Percentiles rank a stretch among this genome's conserved stretches.
phyloP scores from a whole-genome alignment of 805 yeast species.

The Yamadazyma nakazawae region DNA sequence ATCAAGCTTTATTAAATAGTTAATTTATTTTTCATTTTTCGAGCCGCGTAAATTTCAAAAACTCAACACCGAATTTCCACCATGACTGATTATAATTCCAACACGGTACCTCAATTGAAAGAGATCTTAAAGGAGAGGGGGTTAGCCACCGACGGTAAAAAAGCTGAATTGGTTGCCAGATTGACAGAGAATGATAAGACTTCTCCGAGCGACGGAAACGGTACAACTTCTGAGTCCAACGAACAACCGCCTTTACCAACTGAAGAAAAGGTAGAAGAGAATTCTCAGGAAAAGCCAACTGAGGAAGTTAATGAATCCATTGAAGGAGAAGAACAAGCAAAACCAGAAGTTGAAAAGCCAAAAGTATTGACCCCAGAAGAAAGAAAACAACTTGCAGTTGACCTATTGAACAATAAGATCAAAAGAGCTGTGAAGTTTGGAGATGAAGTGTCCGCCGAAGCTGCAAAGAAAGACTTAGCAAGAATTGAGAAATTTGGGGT shows the following conservation, averaged over 20 bases:
- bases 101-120: conserved; percentile 81
- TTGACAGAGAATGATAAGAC: conserved; percentile 53
- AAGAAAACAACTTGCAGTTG: conserved; percentile 64
- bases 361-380: conserved; percentile 60
- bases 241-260: conserved; percentile 11
- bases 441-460: conserved; percentile 51
- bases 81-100: conserved; percentile 57
- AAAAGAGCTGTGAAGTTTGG: conserved; percentile 79
- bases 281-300: conserved; percentile 10
- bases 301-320: conserved; percentile 14
- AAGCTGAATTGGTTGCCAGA: conserved; percentile 70
- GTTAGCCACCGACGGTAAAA: conserved; percentile 71
- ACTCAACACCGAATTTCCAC: not conserved
- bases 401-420: conserved; percentile 62
- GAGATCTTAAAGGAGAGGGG: conserved; percentile 67
- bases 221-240: conserved; percentile 11
- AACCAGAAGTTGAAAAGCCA: conserved; percentile 22
- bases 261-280: conserved; percentile 13
- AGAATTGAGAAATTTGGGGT: conserved; percentile 86
- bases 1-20: conserved; percentile 10
- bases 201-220: conserved; percentile 13
- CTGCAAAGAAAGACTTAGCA: conserved; percentile 57
- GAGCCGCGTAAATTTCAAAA: conserved; percentile 2
- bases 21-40: not conserved
- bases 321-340: conserved; percentile 10